These are phyloP conservation scores for Calonectria montana DNA, from an alignment of 2,329 filamentous ascomycete species.

Conservation along the genomic window DNA sequence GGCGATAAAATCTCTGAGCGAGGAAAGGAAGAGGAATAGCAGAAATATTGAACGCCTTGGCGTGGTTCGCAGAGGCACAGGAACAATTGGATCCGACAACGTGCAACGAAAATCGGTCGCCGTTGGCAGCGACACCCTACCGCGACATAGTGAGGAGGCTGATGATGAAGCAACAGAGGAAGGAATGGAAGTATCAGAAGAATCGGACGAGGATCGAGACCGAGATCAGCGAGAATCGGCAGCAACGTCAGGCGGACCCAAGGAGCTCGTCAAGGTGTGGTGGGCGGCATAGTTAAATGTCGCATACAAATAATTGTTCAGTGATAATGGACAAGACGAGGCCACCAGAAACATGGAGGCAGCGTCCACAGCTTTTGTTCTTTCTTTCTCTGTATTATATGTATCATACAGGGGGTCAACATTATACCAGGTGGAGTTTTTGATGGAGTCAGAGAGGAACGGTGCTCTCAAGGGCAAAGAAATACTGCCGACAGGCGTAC, in stretches of 20 bases:
- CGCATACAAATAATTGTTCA: constrained; percentile 4
- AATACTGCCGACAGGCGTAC: background rate
- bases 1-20: background rate
- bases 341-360: background rate
- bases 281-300: constrained; percentile 33
- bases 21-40: constrained; percentile 1
- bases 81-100: constrained; percentile 27
- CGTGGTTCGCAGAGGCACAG: constrained; percentile 34
- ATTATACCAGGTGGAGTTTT: constrained; percentile 20
- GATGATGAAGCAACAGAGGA: background rate
- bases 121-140: constrained; percentile 8
- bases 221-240: constrained; percentile 4
- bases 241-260: constrained; percentile 33
- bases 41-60: constrained; percentile 31
- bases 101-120: constrained; percentile 35
- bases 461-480: constrained; percentile 2
- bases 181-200: constrained; percentile 2
- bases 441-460: background rate
- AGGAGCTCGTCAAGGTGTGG: constrained; percentile 42
- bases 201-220: background rate
- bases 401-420: constrained; percentile 1
- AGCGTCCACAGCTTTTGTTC: background rate
- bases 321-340: constrained; percentile 11
- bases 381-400: constrained; percentile 3
- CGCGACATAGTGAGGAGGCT: background rate